phyloP scores from a whole-genome alignment of 768 basidiomycete species.

The Podaxis pistillaris region DNA sequence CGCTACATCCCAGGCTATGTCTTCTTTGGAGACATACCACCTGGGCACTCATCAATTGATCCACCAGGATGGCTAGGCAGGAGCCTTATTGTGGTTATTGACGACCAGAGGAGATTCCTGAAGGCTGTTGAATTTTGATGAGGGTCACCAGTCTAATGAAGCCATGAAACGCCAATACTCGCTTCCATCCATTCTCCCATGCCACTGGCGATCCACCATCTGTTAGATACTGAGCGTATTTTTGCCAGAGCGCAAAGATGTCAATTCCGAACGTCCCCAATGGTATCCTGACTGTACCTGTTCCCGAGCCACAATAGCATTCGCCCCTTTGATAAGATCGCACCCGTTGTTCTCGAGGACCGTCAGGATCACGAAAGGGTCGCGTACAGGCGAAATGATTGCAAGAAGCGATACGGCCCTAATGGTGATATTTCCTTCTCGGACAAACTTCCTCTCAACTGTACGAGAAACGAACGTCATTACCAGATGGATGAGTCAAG shows the following conservation, averaged over 20 bases:
- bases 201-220: neutral
- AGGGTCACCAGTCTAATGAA: neutral
- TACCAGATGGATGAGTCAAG: neutral
- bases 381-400: neutral
- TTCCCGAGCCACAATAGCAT: neutral
- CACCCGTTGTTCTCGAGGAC: too few species aligned
- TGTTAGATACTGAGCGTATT: neutral
- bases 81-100: conserved; percentile 54
- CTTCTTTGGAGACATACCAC: conserved; percentile 15
- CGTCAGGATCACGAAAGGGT: neutral
- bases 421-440: neutral
- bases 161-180: neutral
- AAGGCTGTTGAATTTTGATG: conserved; percentile 39
- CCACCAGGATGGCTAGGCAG: conserved; percentile 34
- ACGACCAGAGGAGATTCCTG: conserved; percentile 49
- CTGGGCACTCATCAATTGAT: conserved; percentile 5
- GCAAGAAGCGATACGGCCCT: neutral
- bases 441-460: neutral
- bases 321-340: too few species aligned
- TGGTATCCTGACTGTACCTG: neutral
- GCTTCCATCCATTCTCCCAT: neutral
- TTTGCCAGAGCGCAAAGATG: neutral
- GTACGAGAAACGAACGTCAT: neutral
- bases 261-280: neutral
- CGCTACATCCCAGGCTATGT: conserved; percentile 58